These are phyloP conservation scores for Kluyveromyces wickerhamii DNA, from an alignment of 805 yeast species.

Conservation along the genomic window DNA sequence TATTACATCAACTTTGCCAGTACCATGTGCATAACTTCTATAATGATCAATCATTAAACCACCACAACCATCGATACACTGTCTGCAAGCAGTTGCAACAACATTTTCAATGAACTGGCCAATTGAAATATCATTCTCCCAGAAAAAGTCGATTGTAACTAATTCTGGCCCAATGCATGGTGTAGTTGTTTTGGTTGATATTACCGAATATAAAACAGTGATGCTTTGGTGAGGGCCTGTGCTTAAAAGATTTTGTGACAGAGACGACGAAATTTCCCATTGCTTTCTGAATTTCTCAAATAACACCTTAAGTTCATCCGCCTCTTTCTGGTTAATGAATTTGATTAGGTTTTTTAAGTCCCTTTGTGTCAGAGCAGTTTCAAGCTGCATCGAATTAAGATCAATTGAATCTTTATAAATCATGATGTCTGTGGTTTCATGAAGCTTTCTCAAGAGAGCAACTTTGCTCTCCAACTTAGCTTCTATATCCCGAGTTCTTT, in stretches of 20 bases:
- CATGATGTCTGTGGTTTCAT: conserved; percentile 13
- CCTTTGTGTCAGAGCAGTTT: conserved; percentile 25
- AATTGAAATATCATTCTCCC: conserved; percentile 83
- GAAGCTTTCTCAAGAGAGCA: conserved; percentile 13
- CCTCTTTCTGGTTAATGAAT: conserved; percentile 27
- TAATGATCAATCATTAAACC: conserved; percentile 64
- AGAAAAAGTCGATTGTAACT: conserved; percentile 77
- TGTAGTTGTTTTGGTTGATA: conserved; percentile 73
- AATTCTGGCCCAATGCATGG: conserved; percentile 90
- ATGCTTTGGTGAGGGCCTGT: conserved; percentile 74
- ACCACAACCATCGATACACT: conserved; percentile 80
- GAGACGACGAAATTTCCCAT: conserved; percentile 57
- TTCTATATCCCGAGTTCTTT: conserved; percentile 48
- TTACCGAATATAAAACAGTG: conserved; percentile 70
- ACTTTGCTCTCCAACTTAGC: conserved; percentile 23
- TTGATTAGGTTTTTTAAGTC: conserved; percentile 28
- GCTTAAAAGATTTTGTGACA: conserved; percentile 51
- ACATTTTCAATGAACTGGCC: conserved; percentile 84
- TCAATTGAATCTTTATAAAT: conserved; percentile 4
- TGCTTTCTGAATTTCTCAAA: conserved; percentile 38
- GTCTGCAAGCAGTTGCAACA: conserved; percentile 54
- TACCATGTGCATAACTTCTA: conserved; percentile 81
- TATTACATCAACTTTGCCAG: conserved; percentile 70
- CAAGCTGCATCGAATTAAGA: conserved; percentile 17
- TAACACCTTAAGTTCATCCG: conserved; percentile 25